These are phyloP conservation scores for Spencermartinsiella europaea DNA, from an alignment of 805 yeast genomes.

Conservation along the genomic window DNA sequence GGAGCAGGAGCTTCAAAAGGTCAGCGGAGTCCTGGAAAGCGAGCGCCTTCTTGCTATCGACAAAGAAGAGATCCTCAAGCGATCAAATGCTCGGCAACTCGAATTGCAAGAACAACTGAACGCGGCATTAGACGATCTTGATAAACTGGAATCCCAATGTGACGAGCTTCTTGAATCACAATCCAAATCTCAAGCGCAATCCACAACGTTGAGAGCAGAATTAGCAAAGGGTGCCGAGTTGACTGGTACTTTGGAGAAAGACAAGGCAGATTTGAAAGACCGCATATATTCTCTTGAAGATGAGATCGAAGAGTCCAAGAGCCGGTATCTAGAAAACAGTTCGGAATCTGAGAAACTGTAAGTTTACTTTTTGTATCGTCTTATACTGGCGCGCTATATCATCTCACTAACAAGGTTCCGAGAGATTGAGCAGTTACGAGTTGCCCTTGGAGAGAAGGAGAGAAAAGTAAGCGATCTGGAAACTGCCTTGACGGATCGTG, in stretches of 20 bases:
- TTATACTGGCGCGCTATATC: too few relatives aligned
- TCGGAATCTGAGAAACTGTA: constrained; percentile 17
- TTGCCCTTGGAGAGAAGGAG: constrained; percentile 26
- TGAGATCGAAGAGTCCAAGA: constrained; percentile 22
- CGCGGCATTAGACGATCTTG: constrained; percentile 29
- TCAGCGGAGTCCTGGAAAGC: constrained; percentile 34
- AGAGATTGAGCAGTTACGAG: constrained; percentile 21
- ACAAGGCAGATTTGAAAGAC: constrained; percentile 28
- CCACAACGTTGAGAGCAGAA: constrained; percentile 31
- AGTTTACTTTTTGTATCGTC: background rate
- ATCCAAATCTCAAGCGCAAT: constrained; percentile 31
- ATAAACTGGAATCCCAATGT: constrained; percentile 28
- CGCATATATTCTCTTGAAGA: constrained; percentile 33
- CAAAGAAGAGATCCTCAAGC: constrained; percentile 43
- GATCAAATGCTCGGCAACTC: constrained; percentile 39
- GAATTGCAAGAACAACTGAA: constrained; percentile 30
- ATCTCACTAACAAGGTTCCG: constrained; percentile 9
- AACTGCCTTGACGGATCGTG: constrained; percentile 26
- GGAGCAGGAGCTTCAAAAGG: constrained; percentile 26
- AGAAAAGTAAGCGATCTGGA: constrained; percentile 27
- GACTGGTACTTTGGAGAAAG: constrained; percentile 32
- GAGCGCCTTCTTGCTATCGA: constrained; percentile 42
- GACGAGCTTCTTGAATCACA: constrained; percentile 31
- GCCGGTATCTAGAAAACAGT: constrained; percentile 16
- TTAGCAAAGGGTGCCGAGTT: constrained; percentile 33